Evolutionary conservation across 2,329 filamentous ascomycete species (phyloP), one percentile per base, ranked within the genome.

Genomic region (Botrytis tulipae): DNA sequence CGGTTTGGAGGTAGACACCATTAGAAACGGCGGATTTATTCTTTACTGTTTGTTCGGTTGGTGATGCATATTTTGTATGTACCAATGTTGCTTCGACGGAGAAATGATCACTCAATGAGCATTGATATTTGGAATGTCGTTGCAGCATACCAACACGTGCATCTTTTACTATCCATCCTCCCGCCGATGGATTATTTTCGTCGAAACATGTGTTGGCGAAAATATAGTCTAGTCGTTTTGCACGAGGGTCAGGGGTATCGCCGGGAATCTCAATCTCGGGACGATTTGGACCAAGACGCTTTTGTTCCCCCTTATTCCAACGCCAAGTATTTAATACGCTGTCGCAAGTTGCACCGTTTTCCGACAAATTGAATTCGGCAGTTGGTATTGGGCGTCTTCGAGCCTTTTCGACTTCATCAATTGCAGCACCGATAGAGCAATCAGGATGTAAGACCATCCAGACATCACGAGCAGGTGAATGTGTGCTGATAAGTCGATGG

Each of bases 51-150:
- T 74, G 70, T 32, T 74, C 69, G 37, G 69, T 42, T 40, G 72
- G 70, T 25, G 77, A 74, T 10, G 77, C 48, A 18, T 74, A 63
- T 40, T 73, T 76, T 6, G 77, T 78, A 68, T 79, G 77, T 2
- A 78, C 46, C 16, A 98, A 86, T 0, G 93, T 94, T 9, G 93
- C 91, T 81, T 95, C 92, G 71, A 98, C 92, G 35, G 93, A 94
- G 82, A 98, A 98, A 82, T 98, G 96, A 80, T 99, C 95, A 78
- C 94, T 98, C 40, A 98, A 86, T 1, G 94, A 97, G 83, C 94
- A 97, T 75, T 90, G 87, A 1, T 98, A 86, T 1, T 88, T 89
- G 0, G 94, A 93, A 82, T 98, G 95, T 16, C 93, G 90, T 80
- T 92, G 88, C 32, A 89, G 91, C 90, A 98, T 94, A 74, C 92